These are phyloP conservation scores for Calonectria pseudoreteaudii DNA, from an alignment of 2,329 filamentous ascomycete genomes.

Conservation along the genomic window DNA sequence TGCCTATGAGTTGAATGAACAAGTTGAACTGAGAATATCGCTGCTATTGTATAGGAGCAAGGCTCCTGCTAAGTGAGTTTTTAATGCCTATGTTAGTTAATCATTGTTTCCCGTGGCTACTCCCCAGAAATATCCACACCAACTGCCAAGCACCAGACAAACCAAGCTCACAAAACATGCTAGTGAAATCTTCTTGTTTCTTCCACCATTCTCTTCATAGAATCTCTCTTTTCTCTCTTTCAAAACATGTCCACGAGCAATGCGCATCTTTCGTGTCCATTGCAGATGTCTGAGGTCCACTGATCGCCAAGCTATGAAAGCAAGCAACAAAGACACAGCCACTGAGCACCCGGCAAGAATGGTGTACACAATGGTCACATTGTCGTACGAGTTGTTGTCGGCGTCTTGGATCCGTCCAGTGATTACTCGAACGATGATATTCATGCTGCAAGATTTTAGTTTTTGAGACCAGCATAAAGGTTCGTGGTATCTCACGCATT, in stretches of 20 bases:
- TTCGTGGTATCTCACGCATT: slow-evolving; percentile 50
- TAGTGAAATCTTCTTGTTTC: slow-evolving; percentile 55
- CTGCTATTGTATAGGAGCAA: background rate
- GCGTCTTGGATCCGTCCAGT: background rate
- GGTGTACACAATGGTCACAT: background rate
- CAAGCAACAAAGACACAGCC: background rate
- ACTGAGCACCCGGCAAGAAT: background rate
- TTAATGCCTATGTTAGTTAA: background rate
- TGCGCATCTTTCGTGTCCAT: slow-evolving; percentile 67
- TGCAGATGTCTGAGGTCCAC: slow-evolving; percentile 62
- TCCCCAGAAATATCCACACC: slow-evolving; percentile 71
- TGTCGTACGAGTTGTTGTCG: background rate
- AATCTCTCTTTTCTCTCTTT: slow-evolving; percentile 55
- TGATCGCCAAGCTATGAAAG: background rate
- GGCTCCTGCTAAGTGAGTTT: background rate
- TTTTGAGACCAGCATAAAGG: too few species aligned
- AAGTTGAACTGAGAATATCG: too few species aligned
- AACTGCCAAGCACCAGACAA: slow-evolving; percentile 61
- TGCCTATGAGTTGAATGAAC: too few species aligned
- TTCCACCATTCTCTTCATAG: slow-evolving; percentile 47
- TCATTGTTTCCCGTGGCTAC: slow-evolving; percentile 63
- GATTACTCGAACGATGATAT: background rate
- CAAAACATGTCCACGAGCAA: slow-evolving; percentile 54
- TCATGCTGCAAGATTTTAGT: background rate
- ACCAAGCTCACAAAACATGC: slow-evolving; percentile 56